Evolutionary conservation across 768 basidiomycete genomes (phyloP), one percentile per base, ranked within the genome.

Genomic region (Phylloporus scabripes): DNA sequence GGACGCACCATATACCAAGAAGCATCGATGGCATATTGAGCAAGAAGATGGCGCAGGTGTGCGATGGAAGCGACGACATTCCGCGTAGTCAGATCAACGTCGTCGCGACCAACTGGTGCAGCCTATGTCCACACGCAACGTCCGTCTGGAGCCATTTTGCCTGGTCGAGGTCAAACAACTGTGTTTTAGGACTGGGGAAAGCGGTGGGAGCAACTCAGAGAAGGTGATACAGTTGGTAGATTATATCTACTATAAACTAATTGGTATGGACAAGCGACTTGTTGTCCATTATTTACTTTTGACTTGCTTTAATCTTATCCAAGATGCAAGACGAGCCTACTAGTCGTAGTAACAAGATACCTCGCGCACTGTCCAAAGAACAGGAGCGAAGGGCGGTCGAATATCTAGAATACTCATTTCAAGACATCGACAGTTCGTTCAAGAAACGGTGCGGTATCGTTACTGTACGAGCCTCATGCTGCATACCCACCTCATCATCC

Each of bases 111-210:
- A 51, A 21, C 89, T 29, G 89, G 90, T 29, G 90, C 90, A 4
- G 85, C 86, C 1, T 78, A 91, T 18, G 88, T 88, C 0, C 74
- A 76, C 15, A 89, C 89, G 20, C 80, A 81, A 59, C 79, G 90
- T 45, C 85, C 88, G 68, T 82, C 80, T 48, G 81, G 78, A 15
- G 84, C 85, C 5, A 92, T 92, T 58, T 14, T 69, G 28, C 74
- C 75, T n/a, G 69, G 82, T 59, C 74, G 80, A 66, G 84, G 85
- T 11, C 78, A 81, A 65, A 91, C 87, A 62, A 83, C 84, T 37
- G 77, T 75, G 36, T 92, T 92, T 55, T 85, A 76, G 52, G 43
- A 38, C 20, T 23, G 15, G n/a, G 17, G 11, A 24, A 7, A 24
- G 32, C 29, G 5, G 18, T 21, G 17, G 5, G 20, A 11, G 28